Base-by-base conservation (phyloP, 2,329 filamentous ascomycete species). In the Talaromyces verruculosus region DNA sequence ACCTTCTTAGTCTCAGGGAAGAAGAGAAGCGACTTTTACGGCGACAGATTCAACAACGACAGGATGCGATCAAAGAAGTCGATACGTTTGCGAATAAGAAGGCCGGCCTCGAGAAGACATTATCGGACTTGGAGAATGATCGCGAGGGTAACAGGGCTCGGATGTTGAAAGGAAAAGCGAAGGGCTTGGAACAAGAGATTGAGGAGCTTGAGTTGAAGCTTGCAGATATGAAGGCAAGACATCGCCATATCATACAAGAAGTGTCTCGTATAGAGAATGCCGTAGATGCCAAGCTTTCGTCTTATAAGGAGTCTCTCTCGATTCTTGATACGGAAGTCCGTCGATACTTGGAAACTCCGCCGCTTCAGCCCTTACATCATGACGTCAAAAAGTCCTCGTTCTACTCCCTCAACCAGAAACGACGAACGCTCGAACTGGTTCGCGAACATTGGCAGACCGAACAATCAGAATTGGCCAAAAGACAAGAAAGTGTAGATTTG, bases 381-480 rank as follows among this genome's bases (percentile, higher is more conserved):
- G 66, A 47, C 5, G 70, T 77, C 2, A 69, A 64, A 22, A 65
- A 73, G 72, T 67, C 80, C 65, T 78, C 77, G 2, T 85, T 86
- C 69, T 81, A 84, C 60, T 76, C 81, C 2, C 76, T 88, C 37
- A 84, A 84, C n/a, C 77, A 82, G 0, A 83, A 85, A 64, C 81
- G 85, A 41, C 80, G 87, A 49, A 89, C 86, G 1, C 79, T 89
- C 30, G 83, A 84, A 35, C 84, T 88, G 81, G 87, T 85, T 4
- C 80, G 81, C 65, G 84, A 87, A 49, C 83, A 87, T 68, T 88
- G 84, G 81, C 75, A 76, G 19, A 76, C 78, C 1, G 85, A 88
- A 70, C 79, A 82, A 59, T 79, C 77, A 15, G 74, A 76, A 8
- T 70, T 86, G 17, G 72, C 77, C 3, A 75, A 78, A 51, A 80